Evolutionary conservation across 2,329 filamentous ascomycete genomes (phyloP), one percentile per base, ranked within the genome.

Genomic region (Endoconidiophora polonica): DNA sequence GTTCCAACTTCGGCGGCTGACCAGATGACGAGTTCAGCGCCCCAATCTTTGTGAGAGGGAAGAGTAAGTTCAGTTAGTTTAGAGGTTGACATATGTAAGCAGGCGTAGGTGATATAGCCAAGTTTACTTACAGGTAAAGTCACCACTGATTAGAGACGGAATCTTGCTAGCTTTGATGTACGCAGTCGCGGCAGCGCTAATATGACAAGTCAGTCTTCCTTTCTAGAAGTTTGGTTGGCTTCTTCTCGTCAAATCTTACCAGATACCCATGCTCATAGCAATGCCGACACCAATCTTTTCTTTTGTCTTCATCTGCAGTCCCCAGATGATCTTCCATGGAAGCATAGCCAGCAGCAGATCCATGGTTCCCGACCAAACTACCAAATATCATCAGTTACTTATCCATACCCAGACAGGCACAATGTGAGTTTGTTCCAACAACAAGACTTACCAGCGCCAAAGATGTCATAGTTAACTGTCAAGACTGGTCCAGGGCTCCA

Each of bases 211-310:
- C 29, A 33, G 29, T 33, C 9, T 33, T 33, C 12, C 29, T 33
- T 33, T 33, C 9, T 3, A 9, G 2, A 9, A 7, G 12, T 18
- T 23, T 5, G 18, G 37, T 48, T 22, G 44, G 37, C 4, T 23
- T 22, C 4, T 22, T 18, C 12, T 42, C 4, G 14, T 9, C 38
- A 7, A 12, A 5, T 50, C 62, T 56, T 56, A 66, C 64, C 68
- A 65, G 2, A 68, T 50, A 1, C 66, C 66, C 57, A 68, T 63
- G 54, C 64, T 66, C 67, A 69, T 68, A 6, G 66, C 66, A 1
- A 65, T 54, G 7, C 62, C 55, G 0, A 66, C 65, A 3, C 66
- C 65, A 12, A 66, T 53, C 48, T 67, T 67, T 44, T 68, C 66
- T 52, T 62, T 64, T 24, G 56, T 57, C 50, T 59, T 64, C 62